Evolutionary conservation across 1,284 basidiomycete genomes (phyloP).

Genomic region (Ganoderma boninense): DNA sequence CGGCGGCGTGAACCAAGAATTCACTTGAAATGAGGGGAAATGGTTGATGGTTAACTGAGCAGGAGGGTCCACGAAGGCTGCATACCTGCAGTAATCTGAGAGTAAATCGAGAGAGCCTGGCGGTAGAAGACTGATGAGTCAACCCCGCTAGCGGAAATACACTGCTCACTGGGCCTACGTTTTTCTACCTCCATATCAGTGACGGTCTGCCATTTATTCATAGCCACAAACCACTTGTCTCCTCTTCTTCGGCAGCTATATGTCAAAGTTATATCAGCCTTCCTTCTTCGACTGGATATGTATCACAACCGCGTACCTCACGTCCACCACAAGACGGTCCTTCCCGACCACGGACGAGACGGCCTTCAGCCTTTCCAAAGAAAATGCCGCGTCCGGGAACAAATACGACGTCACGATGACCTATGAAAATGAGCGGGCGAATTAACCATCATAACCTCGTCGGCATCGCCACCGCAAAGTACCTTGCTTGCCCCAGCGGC

Average conservation of each 20-base stretch:
- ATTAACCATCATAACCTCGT: not conserved
- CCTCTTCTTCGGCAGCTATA: constrained; percentile 84
- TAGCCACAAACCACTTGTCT: constrained; percentile 92
- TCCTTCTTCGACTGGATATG: constrained; percentile 11
- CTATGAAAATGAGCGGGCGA: constrained; percentile 48
- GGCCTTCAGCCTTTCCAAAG: constrained; percentile 71
- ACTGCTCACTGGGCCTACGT: constrained; percentile 52
- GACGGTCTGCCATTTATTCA: constrained; percentile 99
- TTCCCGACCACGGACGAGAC: constrained; percentile 80
- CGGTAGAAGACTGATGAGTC: too few species aligned
- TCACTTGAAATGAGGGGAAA: constrained; percentile 65
- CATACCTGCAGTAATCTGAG: constrained; percentile 79
- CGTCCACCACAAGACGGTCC: constrained; percentile 93
- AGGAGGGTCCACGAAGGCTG: constrained; percentile 22
- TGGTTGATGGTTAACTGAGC: not conserved
- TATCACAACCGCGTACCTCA: constrained; percentile 69
- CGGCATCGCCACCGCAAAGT: not conserved
- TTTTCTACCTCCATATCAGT: constrained; percentile 93
- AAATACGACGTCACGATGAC: constrained; percentile 97
- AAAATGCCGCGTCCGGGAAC: constrained; percentile 87
- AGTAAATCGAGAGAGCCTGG: constrained; percentile 77
- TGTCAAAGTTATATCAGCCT: constrained; percentile 22
- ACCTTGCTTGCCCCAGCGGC: constrained; percentile 94
- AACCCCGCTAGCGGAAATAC: not conserved
- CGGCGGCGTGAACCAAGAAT: constrained; percentile 96